Base-by-base conservation (phyloP, 2,329 filamentous ascomycete genomes). In the Aspergillus glaucus region DNA sequence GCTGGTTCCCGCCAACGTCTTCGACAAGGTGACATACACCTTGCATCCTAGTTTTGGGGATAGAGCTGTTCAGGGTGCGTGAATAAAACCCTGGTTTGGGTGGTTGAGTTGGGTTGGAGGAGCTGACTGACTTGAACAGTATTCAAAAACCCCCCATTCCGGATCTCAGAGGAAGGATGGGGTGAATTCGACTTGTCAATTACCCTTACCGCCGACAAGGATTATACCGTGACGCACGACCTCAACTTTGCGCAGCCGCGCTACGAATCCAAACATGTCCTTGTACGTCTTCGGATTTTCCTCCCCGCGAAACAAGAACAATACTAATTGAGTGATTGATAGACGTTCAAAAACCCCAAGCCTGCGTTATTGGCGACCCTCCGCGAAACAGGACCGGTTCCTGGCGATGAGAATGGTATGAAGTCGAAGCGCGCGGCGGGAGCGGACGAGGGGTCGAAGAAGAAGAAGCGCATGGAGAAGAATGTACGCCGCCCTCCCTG, bases 131-230 rank as follows among this genome's bases (percentile, higher is more conserved):
- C 19, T 43, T 9, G 24, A 3, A 50, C 32, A 93, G 88, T 82
- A 21, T 86, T 95, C 75, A 85, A 84, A 64, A 85, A 87, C 56
- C 82, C 90, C 0, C 93, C 93, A 0, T 98, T 97, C 75, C 80
- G 79, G 56, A 95, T 95, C 70, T 78, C 83, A 55, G 95, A 98
- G 71, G 88, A 96, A 72, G 93, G 93, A 59, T 98, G 93, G 93
- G 93, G 93, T 63, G 93, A 97, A 74, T 98, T 98, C 68, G 93
- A 97, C 67, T 92, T 98, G 84, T 79, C 77, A 43, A 93, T 97
- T 62, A 82, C 87, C 53, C 79, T 94, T 59, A 86, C 84, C 64
- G 84, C 86, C 26, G 89, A 93, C 71, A 96, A 96, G 77, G 92
- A 95, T 63, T 81, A 89, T 63, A 77, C 80, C 12, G 78, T 98